Percentiles rank a stretch among this genome's conserved stretches.
Conservation (phyloP, 768 basidiomycete species). For the Rhizopogon salebrosus region DNA sequence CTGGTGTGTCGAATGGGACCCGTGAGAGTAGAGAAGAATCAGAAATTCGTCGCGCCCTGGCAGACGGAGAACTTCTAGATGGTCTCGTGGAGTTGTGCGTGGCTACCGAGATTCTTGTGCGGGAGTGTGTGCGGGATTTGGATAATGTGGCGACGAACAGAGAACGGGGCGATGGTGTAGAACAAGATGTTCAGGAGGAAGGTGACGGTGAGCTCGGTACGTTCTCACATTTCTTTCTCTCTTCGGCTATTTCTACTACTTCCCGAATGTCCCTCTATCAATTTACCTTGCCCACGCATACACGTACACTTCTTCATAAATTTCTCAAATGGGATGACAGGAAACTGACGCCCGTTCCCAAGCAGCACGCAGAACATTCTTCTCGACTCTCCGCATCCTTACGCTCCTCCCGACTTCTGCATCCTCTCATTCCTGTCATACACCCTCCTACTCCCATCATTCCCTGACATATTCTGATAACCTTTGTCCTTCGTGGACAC, state of each 20-base stretch:
- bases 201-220: background rate
- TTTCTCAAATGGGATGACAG: background rate
- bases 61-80: background rate
- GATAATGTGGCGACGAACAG: background rate
- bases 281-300: background rate
- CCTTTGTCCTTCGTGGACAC: background rate
- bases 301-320: background rate
- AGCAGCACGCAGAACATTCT: background rate
- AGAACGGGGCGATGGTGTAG: background rate
- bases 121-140: background rate
- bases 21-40: conserved; percentile 10
- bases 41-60: background rate
- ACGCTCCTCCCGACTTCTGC: background rate
- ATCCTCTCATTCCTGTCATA: background rate
- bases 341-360: background rate
- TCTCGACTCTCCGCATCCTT: background rate
- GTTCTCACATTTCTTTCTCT: background rate
- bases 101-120: background rate
- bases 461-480: background rate
- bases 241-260: background rate
- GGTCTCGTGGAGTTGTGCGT: background rate
- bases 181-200: background rate
- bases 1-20: conserved; percentile 6
- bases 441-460: background rate
- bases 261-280: background rate